A percentile compares a stretch with the other conserved stretches of the same genome.
Evolutionary conservation across 257 asterid genomes (phyloP).

Genomic region (Jacaranda mimosifolia): DNA sequence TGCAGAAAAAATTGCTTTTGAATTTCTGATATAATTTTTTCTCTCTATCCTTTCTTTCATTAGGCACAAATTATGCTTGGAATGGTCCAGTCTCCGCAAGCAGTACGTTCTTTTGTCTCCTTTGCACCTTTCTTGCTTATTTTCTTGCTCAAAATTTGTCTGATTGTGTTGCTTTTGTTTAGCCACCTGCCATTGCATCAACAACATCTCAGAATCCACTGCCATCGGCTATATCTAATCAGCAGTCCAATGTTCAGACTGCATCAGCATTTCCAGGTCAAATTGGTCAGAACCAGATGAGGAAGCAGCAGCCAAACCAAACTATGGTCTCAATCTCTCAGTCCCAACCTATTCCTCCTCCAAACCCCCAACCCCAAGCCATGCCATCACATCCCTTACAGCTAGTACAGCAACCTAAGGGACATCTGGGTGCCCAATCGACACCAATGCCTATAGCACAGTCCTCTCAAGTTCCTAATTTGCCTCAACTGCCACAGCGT

Average conservation of each 20-base stretch:
- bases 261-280: slow-evolving; percentile 59
- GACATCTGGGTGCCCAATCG: slow-evolving; percentile 57
- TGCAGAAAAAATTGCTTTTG: slow-evolving; percentile 20
- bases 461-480: slow-evolving; percentile 63
- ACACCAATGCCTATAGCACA: slow-evolving; percentile 61
- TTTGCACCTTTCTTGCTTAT: slow-evolving; percentile 25
- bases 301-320: slow-evolving; percentile 71
- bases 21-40: slow-evolving; percentile 33
- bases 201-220: slow-evolving; percentile 62
- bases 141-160: slow-evolving; percentile 29
- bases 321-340: slow-evolving; percentile 46
- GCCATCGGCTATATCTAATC: slow-evolving; percentile 56
- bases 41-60: slow-evolving; percentile 24
- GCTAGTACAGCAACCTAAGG: slow-evolving; percentile 63
- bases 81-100: slow-evolving; percentile 87
- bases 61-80: slow-evolving; percentile 99
- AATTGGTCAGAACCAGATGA: slow-evolving; percentile 64
- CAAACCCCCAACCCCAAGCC: slow-evolving; percentile 61
- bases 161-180: slow-evolving; percentile 31
- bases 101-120: slow-evolving; percentile 57
- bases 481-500: slow-evolving; percentile 70
- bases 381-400: slow-evolving; percentile 64
- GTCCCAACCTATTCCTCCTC: slow-evolving; percentile 56
- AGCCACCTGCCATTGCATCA: slow-evolving; percentile 64
- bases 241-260: slow-evolving; percentile 57